These are phyloP conservation scores for Pleurotus sapidus DNA, from an alignment of 768 basidiomycete genomes.

Conservation along the genomic window DNA sequence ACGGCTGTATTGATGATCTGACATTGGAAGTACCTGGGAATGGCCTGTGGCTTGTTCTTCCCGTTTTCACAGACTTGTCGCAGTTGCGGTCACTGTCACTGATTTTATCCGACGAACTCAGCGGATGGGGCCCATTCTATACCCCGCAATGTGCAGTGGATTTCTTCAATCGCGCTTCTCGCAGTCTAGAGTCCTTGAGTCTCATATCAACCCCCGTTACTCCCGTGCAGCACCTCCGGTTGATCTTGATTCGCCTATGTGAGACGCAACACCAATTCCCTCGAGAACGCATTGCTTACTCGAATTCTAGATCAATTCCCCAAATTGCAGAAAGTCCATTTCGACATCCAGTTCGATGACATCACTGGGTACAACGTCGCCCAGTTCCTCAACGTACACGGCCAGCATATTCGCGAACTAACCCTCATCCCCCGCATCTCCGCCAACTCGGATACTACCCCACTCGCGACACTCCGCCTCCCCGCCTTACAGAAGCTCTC, in stretches of 20 bases:
- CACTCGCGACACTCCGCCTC: not conserved
- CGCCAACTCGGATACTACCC: not conserved
- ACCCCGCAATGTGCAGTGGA: too few species aligned
- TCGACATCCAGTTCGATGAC: not conserved
- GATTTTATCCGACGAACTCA: too few species aligned
- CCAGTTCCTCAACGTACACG: not conserved
- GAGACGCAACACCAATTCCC: not conserved
- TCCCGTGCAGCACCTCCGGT: too few species aligned
- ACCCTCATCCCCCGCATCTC: not conserved
- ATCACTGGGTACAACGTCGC: not conserved
- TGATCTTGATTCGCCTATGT: not conserved
- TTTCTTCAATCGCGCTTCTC: too few species aligned
- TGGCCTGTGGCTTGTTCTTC: too few species aligned
- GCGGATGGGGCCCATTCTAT: too few species aligned
- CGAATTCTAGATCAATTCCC: not conserved
- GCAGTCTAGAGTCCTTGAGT: too few species aligned
- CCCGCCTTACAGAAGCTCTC: not conserved
- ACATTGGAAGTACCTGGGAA: too few species aligned
- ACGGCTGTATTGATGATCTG: too few species aligned
- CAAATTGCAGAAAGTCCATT: not conserved
- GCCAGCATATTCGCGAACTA: not conserved
- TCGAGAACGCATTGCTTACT: not conserved
- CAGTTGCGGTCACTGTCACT: too few species aligned
- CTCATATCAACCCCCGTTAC: too few species aligned
- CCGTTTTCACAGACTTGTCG: too few species aligned